Conservation (phyloP, 371 early-diverging fungal species). For the Mortierella sp. region DNA sequence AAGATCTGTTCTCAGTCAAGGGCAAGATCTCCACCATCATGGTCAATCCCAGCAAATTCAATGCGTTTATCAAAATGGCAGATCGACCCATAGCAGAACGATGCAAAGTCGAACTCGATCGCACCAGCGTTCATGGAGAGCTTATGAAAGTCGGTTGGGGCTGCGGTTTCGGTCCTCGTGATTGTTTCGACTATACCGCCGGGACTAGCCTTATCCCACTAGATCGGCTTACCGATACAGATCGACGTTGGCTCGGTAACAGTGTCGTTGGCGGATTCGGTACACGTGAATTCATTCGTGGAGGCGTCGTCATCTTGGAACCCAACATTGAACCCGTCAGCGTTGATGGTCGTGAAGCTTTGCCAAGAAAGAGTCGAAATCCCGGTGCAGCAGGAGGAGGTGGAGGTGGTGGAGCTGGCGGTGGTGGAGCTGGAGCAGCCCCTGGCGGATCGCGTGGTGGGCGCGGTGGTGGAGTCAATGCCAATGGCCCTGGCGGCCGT, state of each 20-base stretch:
- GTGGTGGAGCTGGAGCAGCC: slow-evolving; percentile 9
- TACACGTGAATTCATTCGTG: slow-evolving; percentile 39
- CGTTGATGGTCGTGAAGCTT: slow-evolving; percentile 44
- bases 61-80: slow-evolving; percentile 69
- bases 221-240: slow-evolving; percentile 54
- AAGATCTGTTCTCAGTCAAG: slow-evolving; percentile 55
- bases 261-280: slow-evolving; percentile 55
- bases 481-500: background rate
- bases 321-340: slow-evolving; percentile 53
- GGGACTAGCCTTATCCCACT: slow-evolving; percentile 57
- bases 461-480: no score
- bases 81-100: slow-evolving; percentile 38
- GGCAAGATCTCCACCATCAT: slow-evolving; percentile 66
- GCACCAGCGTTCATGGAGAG: slow-evolving; percentile 38
- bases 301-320: slow-evolving; percentile 53
- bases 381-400: slow-evolving; percentile 14
- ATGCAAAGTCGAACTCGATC: slow-evolving; percentile 45
- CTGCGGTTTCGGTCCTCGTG: slow-evolving; percentile 72
- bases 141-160: slow-evolving; percentile 68
- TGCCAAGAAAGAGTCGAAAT: slow-evolving; percentile 18
- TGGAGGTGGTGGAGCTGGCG: slow-evolving; percentile 15
- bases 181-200: slow-evolving; percentile 62
- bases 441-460: background rate
- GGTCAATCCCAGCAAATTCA: slow-evolving; percentile 67
- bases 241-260: slow-evolving; percentile 48